Base-by-base conservation (phyloP, 306 rosid species). In the Fragaria vesca region DNA sequence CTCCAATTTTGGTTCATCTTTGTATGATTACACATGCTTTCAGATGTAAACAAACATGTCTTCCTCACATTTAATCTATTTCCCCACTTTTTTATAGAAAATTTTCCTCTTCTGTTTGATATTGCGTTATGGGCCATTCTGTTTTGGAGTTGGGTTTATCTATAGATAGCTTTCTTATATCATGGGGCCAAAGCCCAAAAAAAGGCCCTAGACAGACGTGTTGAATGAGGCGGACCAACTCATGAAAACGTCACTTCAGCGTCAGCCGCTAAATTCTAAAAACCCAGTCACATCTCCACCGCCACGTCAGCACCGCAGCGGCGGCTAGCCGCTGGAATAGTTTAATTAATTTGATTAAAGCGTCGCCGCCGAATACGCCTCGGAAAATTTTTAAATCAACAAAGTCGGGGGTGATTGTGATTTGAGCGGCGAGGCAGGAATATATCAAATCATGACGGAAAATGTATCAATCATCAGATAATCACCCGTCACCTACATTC, bases 41-140 rank as follows among this genome's bases (percentile, higher is more conserved):
- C 26, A 71, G 28, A 36, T 30, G 75, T 50, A 50, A 71, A 42
- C 26, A 16, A 42, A 74, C 69, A 40, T 74, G 28, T 57, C 48
- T 24, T 40, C 4, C 20, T 1, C 46, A 66, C 46, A 34, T 30
- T 28, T 28, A 12, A 5, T 58, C 40, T 4, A 17, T 24, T 4
- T 5, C 21, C 65, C 12, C 21, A 34, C 12, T 18, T 10, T 24
- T 9, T 24, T 21, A 21, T 24, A 57, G 63, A 21, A n/a, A 61
- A 1, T 0, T 61, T 4, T 30, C 10, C 4, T 4, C 20, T 61
- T 5, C n/a, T 62, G 11, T 62, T 57, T 4, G 67, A 30, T 62
- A 18, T 1, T 13, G 55, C 55, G 8, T 50, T 1, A 52, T 20
- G 60, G 24, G 6, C 60, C 24, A 8, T 55, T 55, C 5, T 8